phyloP scores from a whole-genome alignment of 805 yeast genomes.

The Blastobotrys attinorum region DNA sequence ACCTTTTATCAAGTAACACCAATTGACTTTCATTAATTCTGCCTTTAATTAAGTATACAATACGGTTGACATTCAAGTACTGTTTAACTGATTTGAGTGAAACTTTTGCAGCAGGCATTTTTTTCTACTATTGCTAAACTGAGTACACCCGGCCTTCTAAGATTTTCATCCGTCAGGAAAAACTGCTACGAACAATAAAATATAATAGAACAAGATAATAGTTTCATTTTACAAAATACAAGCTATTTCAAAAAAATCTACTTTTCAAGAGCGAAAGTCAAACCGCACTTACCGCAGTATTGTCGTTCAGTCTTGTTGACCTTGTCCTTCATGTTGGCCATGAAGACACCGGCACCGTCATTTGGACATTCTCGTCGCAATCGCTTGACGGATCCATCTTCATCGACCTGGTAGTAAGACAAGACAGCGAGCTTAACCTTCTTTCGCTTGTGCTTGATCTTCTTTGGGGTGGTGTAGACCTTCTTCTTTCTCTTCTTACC shows the following conservation, averaged over 20 bases:
- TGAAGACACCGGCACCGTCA: constrained; percentile 97
- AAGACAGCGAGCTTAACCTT: constrained; percentile 98
- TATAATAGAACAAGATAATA: no score
- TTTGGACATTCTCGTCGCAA: constrained; percentile 97
- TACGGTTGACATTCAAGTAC: no score
- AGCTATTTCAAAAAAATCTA: no score
- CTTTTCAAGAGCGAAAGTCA: constrained; percentile 60
- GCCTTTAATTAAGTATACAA: no score
- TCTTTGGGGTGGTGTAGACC: constrained; percentile 99
- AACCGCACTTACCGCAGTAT: constrained; percentile 99
- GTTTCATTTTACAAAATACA: no score
- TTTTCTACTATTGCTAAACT: no score
- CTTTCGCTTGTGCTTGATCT: constrained; percentile 99
- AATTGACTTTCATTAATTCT: not conserved
- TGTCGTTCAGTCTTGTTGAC: constrained; percentile 96
- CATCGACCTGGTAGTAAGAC: constrained; percentile 98
- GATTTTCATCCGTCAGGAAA: no score
- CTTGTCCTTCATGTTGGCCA: constrained; percentile 96
- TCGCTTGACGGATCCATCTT: constrained; percentile 97
- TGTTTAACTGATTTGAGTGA: no score
- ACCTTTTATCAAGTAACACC: not conserved
- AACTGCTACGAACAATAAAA: no score
- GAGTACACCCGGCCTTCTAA: no score
- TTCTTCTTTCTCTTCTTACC: constrained; percentile 99
- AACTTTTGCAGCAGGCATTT: no score